Percentiles rank a stretch among this genome's conserved stretches.
Conservation (phyloP, 495 filamentous ascomycete species). For the Oleoguttula mirabilis region DNA sequence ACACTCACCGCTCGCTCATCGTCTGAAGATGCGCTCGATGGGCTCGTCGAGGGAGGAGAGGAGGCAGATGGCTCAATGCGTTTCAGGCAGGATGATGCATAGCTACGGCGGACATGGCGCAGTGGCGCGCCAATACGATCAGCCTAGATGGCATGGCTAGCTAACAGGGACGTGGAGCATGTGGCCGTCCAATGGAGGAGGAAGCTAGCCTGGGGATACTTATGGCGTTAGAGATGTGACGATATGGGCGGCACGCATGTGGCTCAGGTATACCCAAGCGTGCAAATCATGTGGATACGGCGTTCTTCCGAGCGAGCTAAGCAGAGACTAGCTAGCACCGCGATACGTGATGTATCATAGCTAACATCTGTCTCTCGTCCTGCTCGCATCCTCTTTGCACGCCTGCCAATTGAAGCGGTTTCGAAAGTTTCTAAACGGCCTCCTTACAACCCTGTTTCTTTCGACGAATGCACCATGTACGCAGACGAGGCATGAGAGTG, state of each 20-base stretch:
- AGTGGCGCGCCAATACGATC: not conserved
- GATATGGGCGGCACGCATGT: not conserved
- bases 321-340: too few relatives aligned
- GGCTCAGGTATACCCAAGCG: not conserved
- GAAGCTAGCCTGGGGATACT: not conserved
- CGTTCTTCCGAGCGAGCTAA: too few relatives aligned
- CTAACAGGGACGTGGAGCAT: constrained; percentile 9
- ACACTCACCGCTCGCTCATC: constrained; percentile 32
- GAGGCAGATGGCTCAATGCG: not conserved
- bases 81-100: not conserved
- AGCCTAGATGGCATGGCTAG: not conserved
- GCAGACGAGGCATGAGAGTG: too few relatives aligned
- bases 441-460: too few relatives aligned
- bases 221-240: not conserved
- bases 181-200: constrained; percentile 10
- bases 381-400: too few relatives aligned
- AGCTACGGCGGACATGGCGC: not conserved
- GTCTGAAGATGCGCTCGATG: not conserved
- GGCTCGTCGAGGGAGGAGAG: not conserved
- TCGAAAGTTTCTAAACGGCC: too few relatives aligned
- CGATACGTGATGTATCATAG: too few relatives aligned
- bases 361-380: too few relatives aligned
- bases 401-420: too few relatives aligned
- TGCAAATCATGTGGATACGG: not conserved
- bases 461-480: too few relatives aligned